Evolutionary conservation across 148 eudicot genomes (phyloP), one percentile per base, ranked within the genome.

Genomic region (Nepenthes mirabilis): DNA sequence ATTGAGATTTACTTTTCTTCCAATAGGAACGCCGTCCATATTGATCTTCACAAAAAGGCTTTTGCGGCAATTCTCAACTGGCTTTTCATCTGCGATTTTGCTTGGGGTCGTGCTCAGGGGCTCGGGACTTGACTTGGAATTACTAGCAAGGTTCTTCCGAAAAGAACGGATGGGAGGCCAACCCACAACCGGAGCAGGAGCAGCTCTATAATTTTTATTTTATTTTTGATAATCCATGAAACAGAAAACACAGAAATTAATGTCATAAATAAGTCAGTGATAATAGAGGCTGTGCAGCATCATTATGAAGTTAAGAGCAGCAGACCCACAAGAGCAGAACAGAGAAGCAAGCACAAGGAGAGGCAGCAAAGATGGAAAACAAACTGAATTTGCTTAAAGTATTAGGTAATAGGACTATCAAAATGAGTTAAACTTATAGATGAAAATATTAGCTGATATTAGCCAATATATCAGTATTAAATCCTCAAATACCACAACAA

Each of bases 91-190:
- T 32, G 37, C 55, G 55, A 62, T 40, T 57, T 78, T 76, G 59
- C 59, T 74, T 45, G 75, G 79, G 55, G 63, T 76, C 37, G 35
- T 67, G 55, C 59, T 68, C 10, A 65, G 77, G 1, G 74, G 56
- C 50, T 71, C 87, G 2, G 82, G 50, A 32, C 47, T 48, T 33
- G 68, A 50, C 65, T 91, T 91, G 64, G 6, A 3, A 40, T 79
- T 40, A 40, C 45, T 80, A 37, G 98, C 83, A 43, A 91, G 72
- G 67, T 88, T 85, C 81, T 81, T 93, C 68, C 98, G 65, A 57
- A 80, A 93, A 0, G 96, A 82, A 33, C 98, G 86, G 66, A 93
- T 71, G 52, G 98, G 98, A 58, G 98, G 98, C 98, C 98, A 91
- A 35, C 98, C 97, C 61, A 91, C 96, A 37, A 91, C 98, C 54